Base-by-base conservation (phyloP, 108 stramenopile species). In the Discostella pseudostelligera region DNA sequence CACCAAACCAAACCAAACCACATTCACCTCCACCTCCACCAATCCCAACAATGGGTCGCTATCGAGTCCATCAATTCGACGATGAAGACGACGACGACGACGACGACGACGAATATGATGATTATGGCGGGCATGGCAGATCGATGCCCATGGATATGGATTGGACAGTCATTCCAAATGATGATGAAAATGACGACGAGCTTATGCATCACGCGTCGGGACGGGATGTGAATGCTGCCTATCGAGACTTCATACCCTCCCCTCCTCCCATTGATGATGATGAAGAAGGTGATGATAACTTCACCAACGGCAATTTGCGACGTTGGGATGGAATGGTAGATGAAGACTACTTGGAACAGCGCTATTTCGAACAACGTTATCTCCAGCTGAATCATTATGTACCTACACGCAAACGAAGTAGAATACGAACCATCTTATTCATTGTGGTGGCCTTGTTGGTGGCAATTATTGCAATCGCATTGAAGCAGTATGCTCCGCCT, bases 111-210 rank as follows among this genome's bases (percentile, higher is more conserved):
- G 25, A 51, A 26, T 17, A 49, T 20, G 32, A 66, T 32, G 39
- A 56, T 22, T 36, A 68, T 43, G 22, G 20, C 25, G 44, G 59
- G 17, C 13, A 14, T 1, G 1, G 17, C 19, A 35, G 24, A 44
- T 6, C 49, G 2, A 39, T 51, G 16, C 56, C 67, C 28, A 76
- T 76, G 74, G 74, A 76, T 28, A 76, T 76, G 74, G 74, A 76
- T 28, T 76, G 74, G 74, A 44, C 46, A 6, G n/a, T 48, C n/a
- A 69, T 64, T 49, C 39, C 75, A 39, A 67, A 76, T 35, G 60
- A 70, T 10, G 61, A 35, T 28, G 46, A 69, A 14, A 39, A 69
- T 12, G 12, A 53, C 28, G 44, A 14, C 3, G 14, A 14, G 48
- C 32, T 50, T 43, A 20, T 10, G 37, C 36, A 24, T 21, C 20